Evolutionary conservation across 495 filamentous ascomycete species (phyloP), one percentile per base, ranked within the genome.

Genomic region (Aspergillus kassunensis): DNA sequence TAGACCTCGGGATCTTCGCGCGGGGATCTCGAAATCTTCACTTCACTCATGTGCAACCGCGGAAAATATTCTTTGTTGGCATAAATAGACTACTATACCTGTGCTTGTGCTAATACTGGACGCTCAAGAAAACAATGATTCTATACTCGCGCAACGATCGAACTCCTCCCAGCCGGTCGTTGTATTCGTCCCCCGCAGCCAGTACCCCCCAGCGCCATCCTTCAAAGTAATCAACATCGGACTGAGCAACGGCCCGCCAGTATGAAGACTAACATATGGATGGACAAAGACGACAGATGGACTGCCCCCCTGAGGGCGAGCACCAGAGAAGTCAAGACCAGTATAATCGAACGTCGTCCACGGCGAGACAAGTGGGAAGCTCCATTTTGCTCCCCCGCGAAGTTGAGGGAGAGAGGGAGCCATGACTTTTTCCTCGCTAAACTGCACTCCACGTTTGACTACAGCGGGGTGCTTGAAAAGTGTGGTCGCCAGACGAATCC

Each of bases 191-290:
- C 7, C 48, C 2, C 35, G 23, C 37, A 42, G 2, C 48, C 48
- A 51, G 20, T 51, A 51, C 6, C 46, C 46, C n/a, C 48, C 48
- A 3, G 8, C 6, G 7, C 36, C 35, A 34, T 41, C 37, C 36
- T 51, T 51, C 1, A 10, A 13, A 9, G 15, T 42, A 5, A 51
- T 13, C 15, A 30, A 21, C 24, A 16, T 10, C n/a, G 48, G 21
- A 23, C 35, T 20, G 6, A 29, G 18, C 15, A 18, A 13, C 4
- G n/a, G 6, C 0, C 19, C n/a, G 24, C n/a, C 10, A 23, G 21
- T 0, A 25, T n/a, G 2, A 30, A 13, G 1, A 15, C 6, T 27
- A 4, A 51, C 24, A n/a, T 21, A 6, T 3, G 35, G 5, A 15
- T 51, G 19, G 15, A 33, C 48, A 42, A 51, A 51, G 21, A 42